A percentile compares a stretch with the other conserved stretches of the same genome.
These are phyloP conservation scores for Epichloe festucae DNA, from an alignment of 2,329 filamentous ascomycete species.

Conservation along the genomic window DNA sequence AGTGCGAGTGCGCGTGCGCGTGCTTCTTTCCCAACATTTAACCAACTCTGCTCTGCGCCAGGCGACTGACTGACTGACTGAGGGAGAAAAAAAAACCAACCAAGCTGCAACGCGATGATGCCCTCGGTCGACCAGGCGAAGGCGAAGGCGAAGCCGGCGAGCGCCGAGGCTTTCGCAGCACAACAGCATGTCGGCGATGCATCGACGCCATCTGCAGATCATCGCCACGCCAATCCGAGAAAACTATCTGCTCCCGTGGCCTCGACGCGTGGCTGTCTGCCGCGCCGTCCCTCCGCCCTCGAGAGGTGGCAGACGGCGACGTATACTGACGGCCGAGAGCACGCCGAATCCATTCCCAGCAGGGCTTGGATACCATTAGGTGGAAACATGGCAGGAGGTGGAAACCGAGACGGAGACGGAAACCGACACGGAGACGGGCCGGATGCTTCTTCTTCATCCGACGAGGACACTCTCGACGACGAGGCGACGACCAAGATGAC, in stretches of 20 bases:
- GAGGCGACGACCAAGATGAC: background rate
- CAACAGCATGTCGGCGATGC: background rate
- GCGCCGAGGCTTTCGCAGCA: background rate
- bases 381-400: background rate
- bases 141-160: background rate
- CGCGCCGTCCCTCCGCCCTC: background rate
- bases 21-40: too few species aligned
- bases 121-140: background rate
- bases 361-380: slow-evolving; percentile 5
- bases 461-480: background rate
- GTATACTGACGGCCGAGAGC: background rate
- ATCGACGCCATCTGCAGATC: background rate
- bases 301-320: slow-evolving; percentile 5
- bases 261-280: background rate
- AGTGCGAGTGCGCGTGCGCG: too few species aligned
- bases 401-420: background rate
- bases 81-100: background rate
- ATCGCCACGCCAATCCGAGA: background rate
- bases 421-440: background rate
- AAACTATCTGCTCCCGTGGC: background rate
- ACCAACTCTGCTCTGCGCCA: too few species aligned
- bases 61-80: background rate
- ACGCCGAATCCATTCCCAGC: slow-evolving; percentile 5
- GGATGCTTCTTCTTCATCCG: slow-evolving; percentile 2
- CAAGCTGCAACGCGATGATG: background rate